Evolutionary conservation across 2,329 filamentous ascomycete species (phyloP).

Genomic region (Diplocarpon rosae): DNA sequence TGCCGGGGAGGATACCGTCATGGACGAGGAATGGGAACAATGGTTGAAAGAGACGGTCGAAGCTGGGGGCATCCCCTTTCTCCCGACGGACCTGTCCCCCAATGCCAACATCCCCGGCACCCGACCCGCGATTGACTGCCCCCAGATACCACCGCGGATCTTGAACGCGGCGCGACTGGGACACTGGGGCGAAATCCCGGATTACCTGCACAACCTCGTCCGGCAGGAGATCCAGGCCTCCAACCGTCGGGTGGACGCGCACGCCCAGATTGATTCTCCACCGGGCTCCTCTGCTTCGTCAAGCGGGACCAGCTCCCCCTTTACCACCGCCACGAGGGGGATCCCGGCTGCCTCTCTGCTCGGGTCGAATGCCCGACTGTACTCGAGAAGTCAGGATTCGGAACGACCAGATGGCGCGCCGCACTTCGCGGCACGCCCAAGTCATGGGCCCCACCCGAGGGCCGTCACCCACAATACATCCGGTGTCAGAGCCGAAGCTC

Average conservation of each 20-base stretch:
- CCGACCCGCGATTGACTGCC: slow-evolving; percentile 28
- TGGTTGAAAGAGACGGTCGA: slow-evolving; percentile 63
- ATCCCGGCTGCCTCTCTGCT: too few relatives aligned
- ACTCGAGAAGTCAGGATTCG: not conserved
- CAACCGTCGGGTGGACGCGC: slow-evolving; percentile 11
- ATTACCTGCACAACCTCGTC: slow-evolving; percentile 42
- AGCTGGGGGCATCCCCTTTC: slow-evolving; percentile 42
- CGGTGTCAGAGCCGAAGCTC: not conserved
- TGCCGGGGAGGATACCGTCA: slow-evolving; percentile 43
- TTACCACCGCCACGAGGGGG: not conserved
- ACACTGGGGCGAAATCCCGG: slow-evolving; percentile 47
- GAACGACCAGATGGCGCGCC: too few relatives aligned
- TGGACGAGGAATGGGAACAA: slow-evolving; percentile 65
- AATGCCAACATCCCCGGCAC: slow-evolving; percentile 27
- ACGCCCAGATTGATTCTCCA: slow-evolving; percentile 7
- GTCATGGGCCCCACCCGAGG: too few relatives aligned
- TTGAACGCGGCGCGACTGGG: slow-evolving; percentile 44
- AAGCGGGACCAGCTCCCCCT: not conserved
- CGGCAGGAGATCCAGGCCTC: slow-evolving; percentile 26
- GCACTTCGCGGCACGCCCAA: too few relatives aligned
- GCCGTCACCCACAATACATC: not conserved
- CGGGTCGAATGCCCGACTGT: too few relatives aligned
- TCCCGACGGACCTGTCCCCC: slow-evolving; percentile 28
- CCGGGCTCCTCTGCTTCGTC: slow-evolving; percentile 5
- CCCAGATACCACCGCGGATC: slow-evolving; percentile 38